Conservation (phyloP, 1,284 basidiomycete species). For the Fomitopsis betulina region DNA sequence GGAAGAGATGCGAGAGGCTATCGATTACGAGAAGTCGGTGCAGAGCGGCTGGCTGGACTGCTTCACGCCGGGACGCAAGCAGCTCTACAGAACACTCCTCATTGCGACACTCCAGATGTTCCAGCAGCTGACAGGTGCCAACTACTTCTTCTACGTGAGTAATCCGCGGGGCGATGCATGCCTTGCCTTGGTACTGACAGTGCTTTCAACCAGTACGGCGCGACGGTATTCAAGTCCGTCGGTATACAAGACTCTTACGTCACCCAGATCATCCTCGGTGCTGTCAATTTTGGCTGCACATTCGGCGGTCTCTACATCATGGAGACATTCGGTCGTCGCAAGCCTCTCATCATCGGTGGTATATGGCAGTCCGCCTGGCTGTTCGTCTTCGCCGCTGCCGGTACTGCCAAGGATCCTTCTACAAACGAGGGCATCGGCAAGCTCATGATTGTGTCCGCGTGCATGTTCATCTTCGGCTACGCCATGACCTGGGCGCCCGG, state of each 20-base stretch:
- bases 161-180: not conserved
- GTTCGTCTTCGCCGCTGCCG: constrained; percentile 74
- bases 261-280: constrained; percentile 69
- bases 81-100: constrained; percentile 58
- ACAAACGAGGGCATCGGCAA: constrained; percentile 47
- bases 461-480: constrained; percentile 76
- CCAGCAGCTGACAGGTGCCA: constrained; percentile 74
- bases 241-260: constrained; percentile 66
- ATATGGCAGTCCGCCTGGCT: constrained; percentile 76
- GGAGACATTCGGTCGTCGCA: constrained; percentile 61
- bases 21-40: constrained; percentile 43
- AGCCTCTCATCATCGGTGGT: constrained; percentile 64
- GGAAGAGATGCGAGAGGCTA: constrained; percentile 44
- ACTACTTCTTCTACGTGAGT: constrained; percentile 59
- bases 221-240: constrained; percentile 65
- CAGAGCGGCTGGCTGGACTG: constrained; percentile 58
- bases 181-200: not conserved
- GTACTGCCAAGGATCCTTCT: constrained; percentile 58
- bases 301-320: constrained; percentile 69
- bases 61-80: constrained; percentile 49
- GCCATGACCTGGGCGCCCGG: constrained; percentile 75
- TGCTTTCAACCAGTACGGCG: constrained; percentile 43
- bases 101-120: constrained; percentile 68
- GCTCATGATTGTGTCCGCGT: constrained; percentile 75
- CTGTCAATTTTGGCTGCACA: constrained; percentile 68